These are phyloP conservation scores for Emericellopsis cladophorae DNA, from an alignment of 2,329 filamentous ascomycete genomes.

Conservation along the genomic window DNA sequence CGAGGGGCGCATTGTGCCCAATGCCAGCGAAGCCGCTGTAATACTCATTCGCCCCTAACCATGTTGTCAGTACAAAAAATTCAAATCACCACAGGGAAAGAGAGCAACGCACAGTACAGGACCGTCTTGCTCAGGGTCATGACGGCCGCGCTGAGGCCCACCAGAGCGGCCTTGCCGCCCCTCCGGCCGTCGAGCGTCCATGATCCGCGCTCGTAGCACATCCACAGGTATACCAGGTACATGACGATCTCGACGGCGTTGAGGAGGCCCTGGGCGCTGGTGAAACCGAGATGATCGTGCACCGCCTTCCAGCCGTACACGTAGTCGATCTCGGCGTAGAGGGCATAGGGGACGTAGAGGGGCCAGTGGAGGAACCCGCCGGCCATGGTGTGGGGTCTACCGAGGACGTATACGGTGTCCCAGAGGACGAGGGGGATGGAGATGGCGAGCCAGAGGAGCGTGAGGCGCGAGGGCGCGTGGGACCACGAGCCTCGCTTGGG, in stretches of 20 bases:
- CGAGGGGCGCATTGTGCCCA: conserved; percentile 34
- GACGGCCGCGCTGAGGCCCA: conserved; percentile 39
- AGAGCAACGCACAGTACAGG: conserved; percentile 37
- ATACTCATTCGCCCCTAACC: conserved; percentile 41
- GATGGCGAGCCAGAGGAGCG: conserved; percentile 58
- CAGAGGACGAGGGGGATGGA: conserved; percentile 70
- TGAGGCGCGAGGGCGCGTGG: conserved; percentile 31
- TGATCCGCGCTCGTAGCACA: conserved; percentile 15
- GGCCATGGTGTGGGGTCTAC: conserved; percentile 72
- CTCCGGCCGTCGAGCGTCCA: conserved; percentile 24
- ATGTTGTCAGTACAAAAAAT: not conserved
- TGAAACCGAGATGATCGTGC: conserved; percentile 59
- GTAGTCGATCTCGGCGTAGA: conserved; percentile 71
- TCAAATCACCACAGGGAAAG: not conserved
- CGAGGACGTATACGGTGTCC: conserved; percentile 69
- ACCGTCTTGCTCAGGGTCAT: conserved; percentile 53
- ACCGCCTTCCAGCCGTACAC: conserved; percentile 70
- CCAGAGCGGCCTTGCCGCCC: conserved; percentile 30
- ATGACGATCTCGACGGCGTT: conserved; percentile 56
- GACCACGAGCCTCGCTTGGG: conserved; percentile 15
- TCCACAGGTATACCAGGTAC: conserved; percentile 44
- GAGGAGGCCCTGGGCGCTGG: conserved; percentile 56
- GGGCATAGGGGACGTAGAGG: conserved; percentile 63
- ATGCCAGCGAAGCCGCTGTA: conserved; percentile 43
- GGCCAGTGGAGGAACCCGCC: conserved; percentile 61